Base-by-base conservation (phyloP, 2,329 filamentous ascomycete genomes). In the Colletotrichum sp. region DNA sequence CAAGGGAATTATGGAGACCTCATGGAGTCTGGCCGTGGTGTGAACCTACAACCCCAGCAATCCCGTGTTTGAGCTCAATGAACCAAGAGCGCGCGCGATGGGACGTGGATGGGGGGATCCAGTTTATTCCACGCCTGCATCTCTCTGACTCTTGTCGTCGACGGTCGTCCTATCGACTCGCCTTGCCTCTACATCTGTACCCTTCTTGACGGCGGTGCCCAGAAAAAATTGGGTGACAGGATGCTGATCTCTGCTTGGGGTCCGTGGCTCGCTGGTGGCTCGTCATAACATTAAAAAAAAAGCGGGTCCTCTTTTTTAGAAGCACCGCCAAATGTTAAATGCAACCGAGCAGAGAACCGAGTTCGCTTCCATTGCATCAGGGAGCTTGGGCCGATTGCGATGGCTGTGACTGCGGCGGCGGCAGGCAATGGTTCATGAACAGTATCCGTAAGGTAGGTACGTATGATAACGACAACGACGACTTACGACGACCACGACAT, bases 211-310 rank as follows among this genome's bases (percentile, higher is more conserved):
- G 58, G 66, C 64, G 73, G 64, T 65, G 70, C 65, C 73, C 64
- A 76, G 73, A 65, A 69, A 73, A 69, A 28, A 73, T 34, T 66
- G 70, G 73, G 58, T 55, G 52, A 61, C 21, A 43, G 58, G 48
- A 32, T 48, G 70, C 58, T 65, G 73, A 76, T 76, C 73, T 55
- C 9, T 71, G 26, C 58, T 36, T 52, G 62, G 68, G 62, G 61
- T 21, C 56, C 71, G 30, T 73, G 64, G 70, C 55, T 58, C 30
- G n/a, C 16, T 60, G 28, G 32, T 66, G n/a, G 52, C 38, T 43
- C 71, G 56, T 73, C 66, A 61, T 36, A 32, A 65, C 70, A 76
- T 73, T 68, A 24, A 69, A 64, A 32, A 56, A 36, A 30, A 65
- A 60, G 60, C 36, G 70, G 58, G 58, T 66, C 58, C 32, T 52